Evolutionary conservation across 257 asterid species (phyloP).

Genomic region (Przewalskia tangutica): DNA sequence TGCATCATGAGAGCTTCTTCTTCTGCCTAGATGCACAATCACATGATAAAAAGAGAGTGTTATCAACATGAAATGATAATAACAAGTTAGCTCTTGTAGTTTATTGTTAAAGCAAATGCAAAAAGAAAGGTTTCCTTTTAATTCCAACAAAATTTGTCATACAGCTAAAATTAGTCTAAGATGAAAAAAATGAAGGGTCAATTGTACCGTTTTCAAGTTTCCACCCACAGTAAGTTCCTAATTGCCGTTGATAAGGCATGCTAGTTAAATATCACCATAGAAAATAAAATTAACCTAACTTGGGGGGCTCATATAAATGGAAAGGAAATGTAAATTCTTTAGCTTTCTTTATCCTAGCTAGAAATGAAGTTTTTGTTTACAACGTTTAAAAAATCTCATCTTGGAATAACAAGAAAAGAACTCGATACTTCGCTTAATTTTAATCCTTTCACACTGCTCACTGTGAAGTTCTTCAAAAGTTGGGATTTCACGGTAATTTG

Average conservation of each 20-base stretch:
- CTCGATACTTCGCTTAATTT: neutral
- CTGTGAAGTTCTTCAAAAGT: neutral
- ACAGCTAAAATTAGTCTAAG: neutral
- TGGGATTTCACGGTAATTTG: neutral
- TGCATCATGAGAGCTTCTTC: slow-evolving; percentile 93
- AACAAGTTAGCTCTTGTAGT: neutral
- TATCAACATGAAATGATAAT: neutral
- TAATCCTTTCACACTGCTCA: neutral
- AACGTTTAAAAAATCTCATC: neutral
- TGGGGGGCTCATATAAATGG: neutral
- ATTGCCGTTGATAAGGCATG: neutral
- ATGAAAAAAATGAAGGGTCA: neutral
- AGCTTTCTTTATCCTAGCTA: neutral
- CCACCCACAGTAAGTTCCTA: neutral
- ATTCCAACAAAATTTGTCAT: neutral
- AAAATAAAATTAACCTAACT: neutral
- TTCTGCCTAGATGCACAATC: slow-evolving; percentile 58
- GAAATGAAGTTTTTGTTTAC: neutral
- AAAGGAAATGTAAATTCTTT: neutral
- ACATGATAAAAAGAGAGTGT: neutral
- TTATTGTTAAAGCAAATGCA: neutral
- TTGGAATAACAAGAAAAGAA: neutral
- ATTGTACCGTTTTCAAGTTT: neutral
- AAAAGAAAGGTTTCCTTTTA: neutral
- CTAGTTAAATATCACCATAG: neutral